Conservation (phyloP, 305 asterid genomes). For the Rubia tinctorum region DNA sequence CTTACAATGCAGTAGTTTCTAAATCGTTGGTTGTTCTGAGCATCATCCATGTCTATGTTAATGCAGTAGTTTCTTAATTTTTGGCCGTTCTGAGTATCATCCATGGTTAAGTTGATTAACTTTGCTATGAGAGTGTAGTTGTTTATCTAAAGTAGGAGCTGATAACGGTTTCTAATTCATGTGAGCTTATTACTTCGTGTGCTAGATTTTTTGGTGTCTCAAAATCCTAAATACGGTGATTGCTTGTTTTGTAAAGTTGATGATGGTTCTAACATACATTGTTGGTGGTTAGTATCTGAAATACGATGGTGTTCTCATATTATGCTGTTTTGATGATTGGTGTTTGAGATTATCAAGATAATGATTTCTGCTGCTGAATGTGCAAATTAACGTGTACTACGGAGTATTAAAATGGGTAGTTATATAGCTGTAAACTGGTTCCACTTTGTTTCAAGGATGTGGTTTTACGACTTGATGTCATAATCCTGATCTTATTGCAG, state of each 20-base stretch:
- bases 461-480: not conserved
- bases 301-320: not conserved
- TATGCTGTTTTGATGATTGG: not conserved
- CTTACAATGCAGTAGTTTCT: not conserved
- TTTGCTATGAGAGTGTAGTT: not conserved
- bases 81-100: not conserved
- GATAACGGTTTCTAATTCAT: not conserved
- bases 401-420: not conserved
- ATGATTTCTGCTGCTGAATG: not conserved
- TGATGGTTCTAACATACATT: not conserved
- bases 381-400: not conserved
- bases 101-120: not conserved
- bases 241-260: not conserved
- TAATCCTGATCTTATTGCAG: not conserved
- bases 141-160: not conserved
- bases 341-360: not conserved
- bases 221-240: not conserved
- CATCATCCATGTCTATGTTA: not conserved
- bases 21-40: not conserved
- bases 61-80: not conserved
- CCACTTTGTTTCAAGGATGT: not conserved
- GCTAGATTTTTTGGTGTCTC: not conserved
- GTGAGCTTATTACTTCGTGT: not conserved
- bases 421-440: not conserved
- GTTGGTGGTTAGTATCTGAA: slow-evolving; percentile 4